phyloP scores from a whole-genome alignment of 1,284 basidiomycete genomes.

The Meripilus lineatus region DNA sequence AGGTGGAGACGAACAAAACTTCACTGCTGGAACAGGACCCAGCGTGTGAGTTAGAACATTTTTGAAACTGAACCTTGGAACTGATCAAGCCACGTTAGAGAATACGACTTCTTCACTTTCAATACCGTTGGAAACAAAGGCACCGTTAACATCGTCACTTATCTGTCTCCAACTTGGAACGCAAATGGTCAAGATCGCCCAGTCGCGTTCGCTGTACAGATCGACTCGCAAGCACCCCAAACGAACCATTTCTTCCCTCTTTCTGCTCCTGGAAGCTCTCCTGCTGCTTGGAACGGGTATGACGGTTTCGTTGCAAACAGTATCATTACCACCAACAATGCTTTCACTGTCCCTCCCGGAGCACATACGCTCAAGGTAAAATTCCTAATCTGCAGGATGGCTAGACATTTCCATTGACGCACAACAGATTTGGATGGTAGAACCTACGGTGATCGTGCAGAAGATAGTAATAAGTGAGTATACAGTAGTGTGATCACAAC shows the following conservation, averaged over 20 bases:
- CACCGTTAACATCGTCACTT: constrained; percentile 40
- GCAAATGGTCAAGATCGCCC: constrained; percentile 47
- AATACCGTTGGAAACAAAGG: constrained; percentile 40
- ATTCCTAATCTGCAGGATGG: neutral
- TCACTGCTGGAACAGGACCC: constrained; percentile 57
- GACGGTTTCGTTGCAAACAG: constrained; percentile 41
- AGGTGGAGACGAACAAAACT: constrained; percentile 46
- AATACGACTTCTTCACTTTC: constrained; percentile 65
- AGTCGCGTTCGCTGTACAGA: constrained; percentile 49
- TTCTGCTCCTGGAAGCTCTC: constrained; percentile 43
- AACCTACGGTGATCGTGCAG: constrained; percentile 55
- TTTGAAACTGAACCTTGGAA: neutral
- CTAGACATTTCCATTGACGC: neutral
- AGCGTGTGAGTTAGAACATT: constrained; percentile 34
- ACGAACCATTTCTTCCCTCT: constrained; percentile 48
- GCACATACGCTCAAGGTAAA: constrained; percentile 53
- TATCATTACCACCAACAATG: constrained; percentile 24
- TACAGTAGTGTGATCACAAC: neutral
- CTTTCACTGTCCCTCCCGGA: constrained; percentile 39
- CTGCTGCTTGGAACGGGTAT: constrained; percentile 52
- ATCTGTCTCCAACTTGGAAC: constrained; percentile 57
- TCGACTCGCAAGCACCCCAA: constrained; percentile 42
- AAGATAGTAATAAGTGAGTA: constrained; percentile 53
- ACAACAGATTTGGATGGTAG: constrained; percentile 49
- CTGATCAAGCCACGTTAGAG: constrained; percentile 27